Conservation (phyloP, 1,139 yeast genomes). For the Wickerhamomyces sp. region DNA sequence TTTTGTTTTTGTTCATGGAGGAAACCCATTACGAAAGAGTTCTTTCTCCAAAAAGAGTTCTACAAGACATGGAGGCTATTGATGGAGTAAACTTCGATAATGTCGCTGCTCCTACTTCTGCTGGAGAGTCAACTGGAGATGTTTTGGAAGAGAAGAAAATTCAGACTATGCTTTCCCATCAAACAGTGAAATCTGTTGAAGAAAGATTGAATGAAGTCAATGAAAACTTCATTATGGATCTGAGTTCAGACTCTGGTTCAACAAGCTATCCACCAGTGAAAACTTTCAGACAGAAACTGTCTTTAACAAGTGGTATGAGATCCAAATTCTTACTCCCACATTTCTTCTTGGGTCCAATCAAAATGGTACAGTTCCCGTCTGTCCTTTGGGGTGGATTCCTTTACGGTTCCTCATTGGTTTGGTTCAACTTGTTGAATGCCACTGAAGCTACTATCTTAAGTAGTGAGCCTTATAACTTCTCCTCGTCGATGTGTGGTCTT, state of each 20-base stretch:
- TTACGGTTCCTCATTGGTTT: conserved; percentile 57
- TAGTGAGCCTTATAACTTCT: conserved; percentile 39
- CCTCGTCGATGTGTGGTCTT: conserved; percentile 35
- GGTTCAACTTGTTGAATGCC: conserved; percentile 48
- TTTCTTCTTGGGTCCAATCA: conserved; percentile 36
- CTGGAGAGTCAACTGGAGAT: conserved; percentile 1
- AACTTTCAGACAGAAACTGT: conserved; percentile 30
- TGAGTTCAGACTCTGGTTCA: no score
- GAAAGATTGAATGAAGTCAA: conserved; percentile 20
- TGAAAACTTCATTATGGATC: conserved; percentile 17
- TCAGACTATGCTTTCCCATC: conserved; percentile 16
- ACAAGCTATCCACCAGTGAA: no score
- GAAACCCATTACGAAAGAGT: conserved; percentile 39
- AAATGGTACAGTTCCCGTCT: conserved; percentile 45
- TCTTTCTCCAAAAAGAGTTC: conserved; percentile 13
- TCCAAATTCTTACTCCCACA: conserved; percentile 29
- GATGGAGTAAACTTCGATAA: no score
- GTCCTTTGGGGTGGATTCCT: conserved; percentile 57
- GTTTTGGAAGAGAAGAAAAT: conserved; percentile 14
- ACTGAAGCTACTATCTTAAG: conserved; percentile 37
- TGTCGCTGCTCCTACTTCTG: no score
- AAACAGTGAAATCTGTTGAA: conserved; percentile 17
- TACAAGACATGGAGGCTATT: conserved; percentile 4
- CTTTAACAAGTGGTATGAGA: conserved; percentile 29
- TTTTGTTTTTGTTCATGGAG: conserved; percentile 39